Evolutionary conservation across 495 filamentous ascomycete species (phyloP).

Genomic region (Staphylotrichum longicolle): DNA sequence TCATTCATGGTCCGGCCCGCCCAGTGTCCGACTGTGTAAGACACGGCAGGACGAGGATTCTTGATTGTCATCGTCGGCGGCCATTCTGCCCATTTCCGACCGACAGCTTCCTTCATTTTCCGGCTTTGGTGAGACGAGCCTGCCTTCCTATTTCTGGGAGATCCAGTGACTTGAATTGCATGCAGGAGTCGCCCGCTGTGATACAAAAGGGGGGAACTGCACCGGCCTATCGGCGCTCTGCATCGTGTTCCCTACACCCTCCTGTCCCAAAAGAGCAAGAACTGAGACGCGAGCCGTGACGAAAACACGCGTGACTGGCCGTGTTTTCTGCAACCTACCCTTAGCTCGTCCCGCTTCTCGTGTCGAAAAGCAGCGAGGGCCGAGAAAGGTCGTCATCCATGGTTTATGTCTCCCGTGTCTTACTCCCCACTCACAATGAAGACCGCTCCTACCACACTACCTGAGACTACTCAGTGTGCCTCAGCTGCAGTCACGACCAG

Average conservation of each 20-base stretch:
- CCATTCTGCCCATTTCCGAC: too few species aligned
- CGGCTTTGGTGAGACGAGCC: neutral
- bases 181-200: neutral
- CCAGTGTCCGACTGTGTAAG: conserved; percentile 4
- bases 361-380: too few species aligned
- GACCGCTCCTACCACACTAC: neutral
- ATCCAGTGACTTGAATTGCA: conserved; percentile 2
- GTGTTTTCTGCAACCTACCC: too few species aligned
- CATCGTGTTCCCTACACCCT: too few species aligned
- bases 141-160: neutral
- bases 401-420: neutral
- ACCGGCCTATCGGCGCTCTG: neutral
- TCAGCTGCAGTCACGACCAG: neutral
- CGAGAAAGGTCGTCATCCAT: too few species aligned
- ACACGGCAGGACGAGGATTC: neutral
- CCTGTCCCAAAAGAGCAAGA: too few species aligned
- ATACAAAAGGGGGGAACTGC: neutral
- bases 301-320: too few species aligned
- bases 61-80: neutral
- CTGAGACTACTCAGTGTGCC: conserved; percentile 1
- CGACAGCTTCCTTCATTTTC: neutral
- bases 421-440: neutral
- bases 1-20: conserved; percentile 11
- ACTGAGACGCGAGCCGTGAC: too few species aligned
- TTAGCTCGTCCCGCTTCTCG: too few species aligned